Evolutionary conservation across 441 rosid genomes (phyloP).

Genomic region (Dalechampia spathulata): DNA sequence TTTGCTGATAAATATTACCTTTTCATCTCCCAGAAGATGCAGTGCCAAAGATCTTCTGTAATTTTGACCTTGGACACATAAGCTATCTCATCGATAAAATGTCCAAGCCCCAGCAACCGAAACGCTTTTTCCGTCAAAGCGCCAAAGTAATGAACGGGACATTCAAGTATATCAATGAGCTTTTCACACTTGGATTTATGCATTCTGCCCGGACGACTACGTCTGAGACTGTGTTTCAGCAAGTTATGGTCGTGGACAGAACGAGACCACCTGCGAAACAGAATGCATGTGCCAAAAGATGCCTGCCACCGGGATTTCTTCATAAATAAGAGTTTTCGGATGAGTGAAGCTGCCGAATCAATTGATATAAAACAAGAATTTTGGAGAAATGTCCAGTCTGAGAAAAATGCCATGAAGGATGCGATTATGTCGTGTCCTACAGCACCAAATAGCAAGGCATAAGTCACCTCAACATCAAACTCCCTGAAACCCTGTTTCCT

Average conservation of each 20-base stretch:
- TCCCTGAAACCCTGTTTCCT: background rate
- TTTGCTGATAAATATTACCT: slow-evolving; percentile 31
- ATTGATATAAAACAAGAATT: slow-evolving; percentile 3
- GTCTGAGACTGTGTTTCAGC: slow-evolving; percentile 18
- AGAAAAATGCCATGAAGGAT: background rate
- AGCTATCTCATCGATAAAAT: slow-evolving; percentile 25
- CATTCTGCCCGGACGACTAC: background rate
- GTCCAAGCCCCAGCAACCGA: slow-evolving; percentile 30
- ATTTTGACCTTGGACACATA: slow-evolving; percentile 31
- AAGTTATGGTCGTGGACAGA: slow-evolving; percentile 19
- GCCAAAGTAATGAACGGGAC: background rate
- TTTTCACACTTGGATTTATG: background rate
- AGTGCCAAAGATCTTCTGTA: slow-evolving; percentile 36
- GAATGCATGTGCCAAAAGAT: background rate
- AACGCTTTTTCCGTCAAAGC: background rate
- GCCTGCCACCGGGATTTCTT: background rate
- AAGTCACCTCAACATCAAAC: background rate
- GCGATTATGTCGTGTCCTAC: background rate
- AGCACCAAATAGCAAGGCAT: background rate
- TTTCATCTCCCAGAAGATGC: slow-evolving; percentile 31
- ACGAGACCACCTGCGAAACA: slow-evolving; percentile 23
- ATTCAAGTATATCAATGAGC: background rate
- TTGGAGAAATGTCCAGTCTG: slow-evolving; percentile 11
- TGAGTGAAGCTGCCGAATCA: slow-evolving; percentile 6
- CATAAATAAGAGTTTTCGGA: background rate